These are phyloP conservation scores for Achaetomium macrosporum DNA, from an alignment of 2,329 filamentous ascomycete genomes.

Conservation along the genomic window DNA sequence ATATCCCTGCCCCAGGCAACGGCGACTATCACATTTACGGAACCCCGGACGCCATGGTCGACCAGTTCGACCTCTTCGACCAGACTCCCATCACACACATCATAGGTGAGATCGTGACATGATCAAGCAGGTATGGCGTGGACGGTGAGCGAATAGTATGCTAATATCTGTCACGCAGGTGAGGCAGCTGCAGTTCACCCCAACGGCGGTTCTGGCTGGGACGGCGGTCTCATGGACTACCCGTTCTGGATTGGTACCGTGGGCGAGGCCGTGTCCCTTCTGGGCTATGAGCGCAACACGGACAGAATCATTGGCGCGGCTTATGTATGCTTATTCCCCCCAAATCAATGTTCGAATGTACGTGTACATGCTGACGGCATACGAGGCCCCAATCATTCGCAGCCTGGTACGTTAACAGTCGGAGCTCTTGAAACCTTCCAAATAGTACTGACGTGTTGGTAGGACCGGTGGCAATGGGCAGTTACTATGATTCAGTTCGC, in stretches of 20 bases:
- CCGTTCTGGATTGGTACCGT: constrained; percentile 38
- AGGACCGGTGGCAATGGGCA: too few relatives aligned
- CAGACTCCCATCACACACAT: not conserved
- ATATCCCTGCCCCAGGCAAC: constrained; percentile 5
- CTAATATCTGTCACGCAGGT: too few relatives aligned
- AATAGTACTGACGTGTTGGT: too few relatives aligned
- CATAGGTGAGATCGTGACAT: constrained; percentile 37
- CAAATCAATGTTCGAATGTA: constrained; percentile 45
- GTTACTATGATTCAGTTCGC: not conserved
- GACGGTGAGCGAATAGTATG: too few relatives aligned
- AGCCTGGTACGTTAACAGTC: too few relatives aligned
- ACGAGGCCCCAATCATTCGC: too few relatives aligned
- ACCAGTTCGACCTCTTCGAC: constrained; percentile 44
- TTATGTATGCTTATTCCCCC: constrained; percentile 36
- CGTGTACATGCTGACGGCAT: not conserved
- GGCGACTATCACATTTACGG: constrained; percentile 27
- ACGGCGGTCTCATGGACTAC: not conserved
- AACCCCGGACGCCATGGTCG: constrained; percentile 43
- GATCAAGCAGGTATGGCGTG: constrained; percentile 24
- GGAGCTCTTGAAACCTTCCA: too few relatives aligned
- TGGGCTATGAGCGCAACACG: constrained; percentile 60
- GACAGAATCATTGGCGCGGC: constrained; percentile 51
- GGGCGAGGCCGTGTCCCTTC: constrained; percentile 58
- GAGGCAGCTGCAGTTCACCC: too few relatives aligned
- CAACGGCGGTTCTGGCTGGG: too few relatives aligned